phyloP scores from a whole-genome alignment of 75 land plant genomes.

The Larix kaempferi region DNA sequence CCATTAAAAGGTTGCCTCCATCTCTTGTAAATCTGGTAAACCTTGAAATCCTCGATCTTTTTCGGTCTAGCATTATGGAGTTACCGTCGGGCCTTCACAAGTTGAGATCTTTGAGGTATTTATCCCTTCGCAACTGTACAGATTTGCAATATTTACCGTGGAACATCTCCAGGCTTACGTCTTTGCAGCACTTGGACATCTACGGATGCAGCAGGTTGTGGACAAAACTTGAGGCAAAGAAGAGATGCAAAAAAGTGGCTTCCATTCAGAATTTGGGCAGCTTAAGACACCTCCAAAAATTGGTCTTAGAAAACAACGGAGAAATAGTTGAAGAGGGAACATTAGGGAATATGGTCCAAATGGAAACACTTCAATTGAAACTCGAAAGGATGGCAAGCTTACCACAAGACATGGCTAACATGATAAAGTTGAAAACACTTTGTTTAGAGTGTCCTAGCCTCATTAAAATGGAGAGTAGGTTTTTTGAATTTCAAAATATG shows the following conservation, averaged over 20 bases:
- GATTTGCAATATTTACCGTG: background rate
- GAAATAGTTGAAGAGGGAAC: background rate
- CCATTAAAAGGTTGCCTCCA: background rate
- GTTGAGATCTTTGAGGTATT: background rate
- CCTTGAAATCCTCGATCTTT: background rate
- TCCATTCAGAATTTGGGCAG: background rate
- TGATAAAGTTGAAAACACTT: background rate
- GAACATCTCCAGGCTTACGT: background rate
- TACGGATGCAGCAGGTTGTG: background rate
- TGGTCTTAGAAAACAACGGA: background rate
- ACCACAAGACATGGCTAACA: background rate
- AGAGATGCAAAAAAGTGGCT: background rate
- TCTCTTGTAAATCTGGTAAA: background rate
- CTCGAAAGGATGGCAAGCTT: background rate
- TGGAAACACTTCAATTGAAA: background rate
- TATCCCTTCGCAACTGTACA: background rate
- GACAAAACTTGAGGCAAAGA: background rate
- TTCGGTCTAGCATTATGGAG: background rate
- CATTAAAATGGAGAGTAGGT: background rate
- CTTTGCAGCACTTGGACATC: background rate
- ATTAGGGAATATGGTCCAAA: background rate
- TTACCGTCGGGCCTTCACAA: background rate
- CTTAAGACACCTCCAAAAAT: background rate
- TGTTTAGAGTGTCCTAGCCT: background rate
- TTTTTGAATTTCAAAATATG: background rate